Evolutionary conservation across 495 filamentous ascomycete species (phyloP), one percentile per base, ranked within the genome.

Genomic region (Aspergillus wentii): DNA sequence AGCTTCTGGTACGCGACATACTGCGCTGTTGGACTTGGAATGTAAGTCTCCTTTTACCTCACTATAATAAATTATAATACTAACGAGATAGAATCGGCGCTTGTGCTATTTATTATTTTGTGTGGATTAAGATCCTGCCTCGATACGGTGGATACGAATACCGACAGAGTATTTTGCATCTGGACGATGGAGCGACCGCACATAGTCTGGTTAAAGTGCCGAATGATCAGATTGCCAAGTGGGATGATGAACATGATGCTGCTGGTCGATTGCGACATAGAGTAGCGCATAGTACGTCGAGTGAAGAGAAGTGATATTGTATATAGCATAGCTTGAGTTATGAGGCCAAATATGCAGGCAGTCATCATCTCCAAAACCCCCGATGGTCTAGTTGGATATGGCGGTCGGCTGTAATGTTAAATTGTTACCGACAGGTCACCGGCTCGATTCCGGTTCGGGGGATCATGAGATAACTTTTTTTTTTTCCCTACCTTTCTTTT

Each of bases 1-100:
- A 79, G 71, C 33, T 83, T 85, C 46, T 83, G 78, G 78, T 83
- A 83, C 41, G 79, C 65, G 3, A 82, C 79, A 5, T 82, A 83
- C 40, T 59, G 66, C 15, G 77, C 74, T 3, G 64, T 68, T 8
- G 76, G 77, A 2, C 61, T 82, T 25, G 74, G 54, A 15, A 64
- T 78, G 73, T 79, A 51, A 64, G 74, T 72, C 5, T 27, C 3
- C n/a, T 15, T 4, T 34, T 7, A 11, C 16, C 8, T 6, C 4
- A 8, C 20, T 17, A n/a, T 17, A 3, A 30, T 41, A 29, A 35
- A 17, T n/a, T 8, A 16, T 33, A 25, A 48, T 48, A 5, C 35
- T 33, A 11, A 22, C 17, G 5, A 25, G 23, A 19, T 34, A 78
- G 74, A 10, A 48, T 82, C 11, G 34, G 64, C 15, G 16, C 57